A percentile compares a stretch with the other conserved stretches of the same genome.
phyloP scores from a whole-genome alignment of 441 rosid species.

The Adansonia rubrostipa region DNA sequence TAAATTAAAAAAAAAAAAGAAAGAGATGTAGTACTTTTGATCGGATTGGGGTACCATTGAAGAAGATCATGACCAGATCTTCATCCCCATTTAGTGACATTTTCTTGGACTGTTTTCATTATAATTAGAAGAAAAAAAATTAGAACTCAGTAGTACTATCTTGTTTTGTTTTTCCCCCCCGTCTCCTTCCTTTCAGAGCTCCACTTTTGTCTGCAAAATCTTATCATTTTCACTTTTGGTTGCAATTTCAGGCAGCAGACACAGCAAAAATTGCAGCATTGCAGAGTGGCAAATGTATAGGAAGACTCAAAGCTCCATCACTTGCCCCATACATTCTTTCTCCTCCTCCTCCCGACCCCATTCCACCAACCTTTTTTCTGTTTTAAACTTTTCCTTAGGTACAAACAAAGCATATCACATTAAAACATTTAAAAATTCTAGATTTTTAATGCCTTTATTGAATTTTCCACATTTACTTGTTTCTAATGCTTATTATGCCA shows the following conservation, averaged over 20 bases:
- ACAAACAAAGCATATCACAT: not conserved
- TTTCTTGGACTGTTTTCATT: conserved; percentile 17
- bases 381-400: not conserved
- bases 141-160: not conserved
- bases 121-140: conserved; percentile 2
- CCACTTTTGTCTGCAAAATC: conserved; percentile 52
- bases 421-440: not conserved
- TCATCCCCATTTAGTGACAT: conserved; percentile 25
- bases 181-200: conserved; percentile 25
- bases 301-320: conserved; percentile 48
- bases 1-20: no score
- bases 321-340: conserved; percentile 54
- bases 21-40: not conserved
- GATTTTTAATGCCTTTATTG: not conserved
- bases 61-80: conserved; percentile 28
- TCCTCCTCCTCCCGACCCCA: conserved; percentile 32
- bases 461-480: not conserved
- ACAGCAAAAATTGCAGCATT: conserved; percentile 38
- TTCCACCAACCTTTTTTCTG: conserved; percentile 9
- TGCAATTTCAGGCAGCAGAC: conserved; percentile 48
- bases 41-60: not conserved
- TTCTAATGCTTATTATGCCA: not conserved
- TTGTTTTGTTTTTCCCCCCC: not conserved
- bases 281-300: conserved; percentile 37
- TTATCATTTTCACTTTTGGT: conserved; percentile 49